These are phyloP conservation scores for Magnusiomyces suaveolens DNA, from an alignment of 1,139 yeast genomes.

Conservation along the genomic window DNA sequence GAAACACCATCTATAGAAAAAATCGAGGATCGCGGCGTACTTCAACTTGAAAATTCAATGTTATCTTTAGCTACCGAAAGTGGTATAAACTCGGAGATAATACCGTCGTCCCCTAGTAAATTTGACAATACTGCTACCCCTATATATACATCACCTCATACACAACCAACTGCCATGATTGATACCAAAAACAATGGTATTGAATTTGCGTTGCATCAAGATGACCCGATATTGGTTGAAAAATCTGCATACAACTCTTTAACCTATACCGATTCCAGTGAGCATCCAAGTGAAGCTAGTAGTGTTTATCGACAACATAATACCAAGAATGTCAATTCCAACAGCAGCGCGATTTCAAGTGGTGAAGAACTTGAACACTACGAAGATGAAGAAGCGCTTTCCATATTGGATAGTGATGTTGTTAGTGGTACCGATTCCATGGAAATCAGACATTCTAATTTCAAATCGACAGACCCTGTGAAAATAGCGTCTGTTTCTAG, in stretches of 20 bases:
- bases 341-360: too few relatives aligned
- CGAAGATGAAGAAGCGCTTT: neutral
- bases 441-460: too few relatives aligned
- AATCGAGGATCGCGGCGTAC: neutral
- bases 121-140: neutral
- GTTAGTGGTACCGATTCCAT: too few relatives aligned
- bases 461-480: too few relatives aligned
- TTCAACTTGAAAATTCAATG: neutral
- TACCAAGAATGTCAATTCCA: too few relatives aligned
- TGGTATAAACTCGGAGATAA: too few relatives aligned
- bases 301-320: too few relatives aligned
- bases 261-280: neutral
- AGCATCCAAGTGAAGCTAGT: too few relatives aligned
- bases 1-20: neutral
- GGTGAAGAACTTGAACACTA: neutral
- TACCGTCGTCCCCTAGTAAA: neutral
- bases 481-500: too few relatives aligned
- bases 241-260: neutral
- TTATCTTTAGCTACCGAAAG: neutral
- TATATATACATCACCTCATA: neutral
- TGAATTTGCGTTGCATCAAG: neutral
- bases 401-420: too few relatives aligned
- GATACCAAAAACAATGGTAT: too few relatives aligned
- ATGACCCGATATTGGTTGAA: neutral
- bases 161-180: too few relatives aligned